Conservation (phyloP, 306 rosid genomes). For the Canavalia gladiata region DNA sequence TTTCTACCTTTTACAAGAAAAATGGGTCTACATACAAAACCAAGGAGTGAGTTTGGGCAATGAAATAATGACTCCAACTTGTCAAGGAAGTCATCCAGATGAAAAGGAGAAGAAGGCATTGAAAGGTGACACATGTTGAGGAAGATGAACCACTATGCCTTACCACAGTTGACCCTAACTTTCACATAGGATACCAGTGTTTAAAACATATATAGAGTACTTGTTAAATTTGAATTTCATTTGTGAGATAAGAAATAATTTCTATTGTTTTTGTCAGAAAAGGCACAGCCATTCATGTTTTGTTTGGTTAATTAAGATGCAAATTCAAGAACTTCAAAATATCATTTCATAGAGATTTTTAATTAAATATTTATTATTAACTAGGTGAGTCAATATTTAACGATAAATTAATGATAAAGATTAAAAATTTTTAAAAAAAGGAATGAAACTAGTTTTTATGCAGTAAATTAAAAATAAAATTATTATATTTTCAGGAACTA, state of each 20-base stretch:
- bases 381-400: too few species aligned
- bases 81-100: constrained; percentile 45
- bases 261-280: not conserved
- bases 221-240: constrained; percentile 37
- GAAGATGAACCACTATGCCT: constrained; percentile 33
- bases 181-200: constrained; percentile 37
- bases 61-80: constrained; percentile 45
- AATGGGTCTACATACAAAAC: constrained; percentile 72
- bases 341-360: not conserved
- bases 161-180: constrained; percentile 14
- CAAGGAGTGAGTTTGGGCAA: constrained; percentile 66
- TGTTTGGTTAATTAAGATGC: not conserved
- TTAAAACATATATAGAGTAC: constrained; percentile 29
- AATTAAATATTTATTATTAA: too few species aligned
- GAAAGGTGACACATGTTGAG: constrained; percentile 61
- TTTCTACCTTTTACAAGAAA: constrained; percentile 92
- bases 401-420: too few species aligned
- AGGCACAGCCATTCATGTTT: constrained; percentile 8
- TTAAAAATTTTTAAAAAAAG: too few species aligned
- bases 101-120: constrained; percentile 58
- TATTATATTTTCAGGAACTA: too few species aligned
- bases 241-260: constrained; percentile 10
- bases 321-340: constrained; percentile 23
- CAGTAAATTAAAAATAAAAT: too few species aligned
- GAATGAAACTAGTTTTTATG: too few species aligned